Conservation (phyloP, 164 flowering plant species). For the Platanus orientalis region DNA sequence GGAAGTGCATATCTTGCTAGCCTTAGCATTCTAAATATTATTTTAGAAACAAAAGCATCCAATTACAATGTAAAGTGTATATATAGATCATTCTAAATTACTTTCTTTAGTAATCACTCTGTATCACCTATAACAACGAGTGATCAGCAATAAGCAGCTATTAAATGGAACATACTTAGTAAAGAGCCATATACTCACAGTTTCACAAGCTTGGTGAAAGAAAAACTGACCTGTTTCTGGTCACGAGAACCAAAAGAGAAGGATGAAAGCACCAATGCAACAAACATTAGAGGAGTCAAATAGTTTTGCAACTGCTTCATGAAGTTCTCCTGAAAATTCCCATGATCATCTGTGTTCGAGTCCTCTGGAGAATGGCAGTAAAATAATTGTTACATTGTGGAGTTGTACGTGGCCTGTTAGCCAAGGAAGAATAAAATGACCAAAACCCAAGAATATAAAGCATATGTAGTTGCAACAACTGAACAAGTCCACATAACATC, state of each 20-base stretch:
- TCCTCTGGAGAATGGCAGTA: conserved; percentile 38
- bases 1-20: too few species aligned
- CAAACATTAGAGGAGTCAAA: conserved; percentile 46
- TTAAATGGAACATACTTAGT: too few species aligned
- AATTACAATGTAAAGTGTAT: too few species aligned
- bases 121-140: too few species aligned
- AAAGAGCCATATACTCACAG: too few species aligned
- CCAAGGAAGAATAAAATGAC: neutral
- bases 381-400: neutral
- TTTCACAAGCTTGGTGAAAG: neutral
- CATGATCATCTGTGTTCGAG: conserved; percentile 47
- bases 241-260: conserved; percentile 50
- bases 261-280: conserved; percentile 49
- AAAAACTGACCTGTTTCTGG: conserved; percentile 46
- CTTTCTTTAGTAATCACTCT: too few species aligned
- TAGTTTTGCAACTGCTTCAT: conserved; percentile 46
- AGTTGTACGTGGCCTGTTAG: neutral
- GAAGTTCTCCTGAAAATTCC: conserved; percentile 48
- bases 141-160: too few species aligned
- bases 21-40: too few species aligned
- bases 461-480: neutral
- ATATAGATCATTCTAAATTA: too few species aligned
- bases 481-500: too few species aligned
- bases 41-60: too few species aligned
- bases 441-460: neutral